Base-by-base conservation (phyloP, 2,329 filamentous ascomycete genomes). In the Fusarium torreyae region DNA sequence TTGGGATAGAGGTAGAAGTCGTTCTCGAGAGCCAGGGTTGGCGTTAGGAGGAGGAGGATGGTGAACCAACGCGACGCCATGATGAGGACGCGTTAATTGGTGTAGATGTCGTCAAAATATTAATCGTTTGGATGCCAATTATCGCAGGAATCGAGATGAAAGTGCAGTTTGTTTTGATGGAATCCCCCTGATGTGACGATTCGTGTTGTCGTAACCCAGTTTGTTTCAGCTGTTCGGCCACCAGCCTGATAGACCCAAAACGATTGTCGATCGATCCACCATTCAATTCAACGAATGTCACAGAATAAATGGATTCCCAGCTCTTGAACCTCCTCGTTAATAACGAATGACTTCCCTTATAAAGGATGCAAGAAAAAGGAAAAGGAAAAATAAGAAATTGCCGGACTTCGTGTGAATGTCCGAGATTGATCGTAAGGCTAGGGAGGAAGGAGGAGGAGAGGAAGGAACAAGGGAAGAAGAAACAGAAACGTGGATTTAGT, bases 1-100 rank as follows among this genome's bases (percentile, higher is more conserved):
- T 56, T n/a, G 9, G 78, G 75, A 58, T 81, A 81, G 57, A 79
- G 75, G 48, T 66, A 66, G 60, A 81, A 81, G 69, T 79, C 67
- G 57, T 77, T 76, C 15, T 77, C 31, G 57, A 77, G 60, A 17
- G 70, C 65, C 31, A 69, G 44, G 9, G 72, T 40, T 46, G 71
- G 59, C 50, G 69, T 33, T 44, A 78, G 51, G 45, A 76, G 56
- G 43, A 77, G 61, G 44, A 74, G 53, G 45, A 83, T 57, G 70
- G 81, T 57, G 57, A 81, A 42, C 60, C 73, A 74, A 54, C 68
- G 63, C 28, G 70, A 66, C 62, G 72, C 71, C 76, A 78, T 78
- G 57, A n/a, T 62, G 54, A 44, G 48, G 44, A 44, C 45, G 44
- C 33, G 9, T 38, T 13, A 15, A 36, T 45, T 7, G 13, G 28